Conservation (phyloP, 352 stramenopile species). For the Phytophthora hybrid region DNA sequence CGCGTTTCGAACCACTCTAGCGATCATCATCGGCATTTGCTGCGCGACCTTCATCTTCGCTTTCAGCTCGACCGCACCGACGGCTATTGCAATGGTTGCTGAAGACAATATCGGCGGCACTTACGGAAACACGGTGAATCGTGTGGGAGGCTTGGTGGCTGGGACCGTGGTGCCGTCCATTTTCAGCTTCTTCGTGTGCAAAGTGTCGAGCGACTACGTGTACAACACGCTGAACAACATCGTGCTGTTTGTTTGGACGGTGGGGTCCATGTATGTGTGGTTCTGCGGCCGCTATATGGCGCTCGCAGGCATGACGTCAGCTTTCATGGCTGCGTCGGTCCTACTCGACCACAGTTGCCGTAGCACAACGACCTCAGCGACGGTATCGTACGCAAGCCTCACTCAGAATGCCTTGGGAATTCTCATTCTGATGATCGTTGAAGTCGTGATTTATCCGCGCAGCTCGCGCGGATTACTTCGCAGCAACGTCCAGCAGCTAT, state of each 20-base stretch:
- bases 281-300: conserved; percentile 66
- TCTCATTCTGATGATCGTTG: conserved; percentile 73
- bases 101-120: conserved; percentile 73
- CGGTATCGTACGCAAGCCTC: conserved; percentile 72
- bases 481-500: conserved; percentile 62
- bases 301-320: conserved; percentile 69
- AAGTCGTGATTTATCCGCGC: conserved; percentile 60
- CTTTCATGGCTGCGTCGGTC: conserved; percentile 72
- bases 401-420: conserved; percentile 78
- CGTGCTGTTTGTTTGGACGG: conserved; percentile 69
- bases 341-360: conserved; percentile 66
- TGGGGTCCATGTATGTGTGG: conserved; percentile 82
- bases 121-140: conserved; percentile 76
- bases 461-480: conserved; percentile 67
- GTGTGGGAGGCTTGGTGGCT: conserved; percentile 64
- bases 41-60: conserved; percentile 78
- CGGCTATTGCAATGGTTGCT: conserved; percentile 75
- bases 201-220: conserved; percentile 42
- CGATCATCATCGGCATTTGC: conserved; percentile 65
- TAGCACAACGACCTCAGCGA: conserved; percentile 28
- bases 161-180: conserved; percentile 81
- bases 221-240: conserved; percentile 78
- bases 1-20: conserved; percentile 69
- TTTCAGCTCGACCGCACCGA: conserved; percentile 72
- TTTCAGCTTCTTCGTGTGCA: conserved; percentile 84